phyloP scores from a whole-genome alignment of 805 yeast genomes.

The Candida railenensis region DNA sequence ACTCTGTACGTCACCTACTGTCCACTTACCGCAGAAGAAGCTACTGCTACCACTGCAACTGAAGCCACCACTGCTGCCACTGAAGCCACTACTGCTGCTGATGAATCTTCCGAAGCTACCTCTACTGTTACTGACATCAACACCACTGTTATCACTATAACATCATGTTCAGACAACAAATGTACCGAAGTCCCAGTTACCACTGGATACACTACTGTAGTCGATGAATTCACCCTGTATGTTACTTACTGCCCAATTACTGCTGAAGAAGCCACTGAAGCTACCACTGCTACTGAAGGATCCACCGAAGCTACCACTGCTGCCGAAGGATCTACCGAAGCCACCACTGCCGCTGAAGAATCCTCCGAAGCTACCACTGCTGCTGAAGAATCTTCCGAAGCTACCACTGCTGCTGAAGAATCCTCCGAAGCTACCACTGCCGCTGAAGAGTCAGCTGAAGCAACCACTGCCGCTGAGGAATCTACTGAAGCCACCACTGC shows the following conservation, averaged over 20 bases:
- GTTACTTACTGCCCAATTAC: constrained; percentile 42
- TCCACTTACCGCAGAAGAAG: constrained; percentile 12
- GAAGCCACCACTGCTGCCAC: constrained; percentile 14
- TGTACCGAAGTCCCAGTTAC: constrained; percentile 1
- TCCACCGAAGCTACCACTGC: constrained; percentile 35
- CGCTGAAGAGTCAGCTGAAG: constrained; percentile 13
- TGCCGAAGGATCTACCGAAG: constrained; percentile 22
- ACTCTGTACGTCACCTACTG: constrained; percentile 24
- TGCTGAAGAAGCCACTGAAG: constrained; percentile 24
- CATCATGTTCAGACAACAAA: constrained; percentile 19
- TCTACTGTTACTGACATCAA: constrained; percentile 37
- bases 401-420: constrained; percentile 9
- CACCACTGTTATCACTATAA: constrained; percentile 33
- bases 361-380: constrained; percentile 22
- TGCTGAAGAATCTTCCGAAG: constrained; percentile 7
- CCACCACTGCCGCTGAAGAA: constrained; percentile 25
- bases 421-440: constrained; percentile 11
- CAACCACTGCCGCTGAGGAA: constrained; percentile 10
- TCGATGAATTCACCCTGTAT: constrained; percentile 20
- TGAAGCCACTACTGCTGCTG: constrained; percentile 33
- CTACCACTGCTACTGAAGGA: background rate
- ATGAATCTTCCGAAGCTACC: constrained; percentile 15
- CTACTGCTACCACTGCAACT: constrained; percentile 17
- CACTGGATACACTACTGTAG: constrained; percentile 19
- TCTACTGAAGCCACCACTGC: constrained; percentile 19